Conservation (phyloP, 352 stramenopile genomes). For the Phytophthora agathidicida region DNA sequence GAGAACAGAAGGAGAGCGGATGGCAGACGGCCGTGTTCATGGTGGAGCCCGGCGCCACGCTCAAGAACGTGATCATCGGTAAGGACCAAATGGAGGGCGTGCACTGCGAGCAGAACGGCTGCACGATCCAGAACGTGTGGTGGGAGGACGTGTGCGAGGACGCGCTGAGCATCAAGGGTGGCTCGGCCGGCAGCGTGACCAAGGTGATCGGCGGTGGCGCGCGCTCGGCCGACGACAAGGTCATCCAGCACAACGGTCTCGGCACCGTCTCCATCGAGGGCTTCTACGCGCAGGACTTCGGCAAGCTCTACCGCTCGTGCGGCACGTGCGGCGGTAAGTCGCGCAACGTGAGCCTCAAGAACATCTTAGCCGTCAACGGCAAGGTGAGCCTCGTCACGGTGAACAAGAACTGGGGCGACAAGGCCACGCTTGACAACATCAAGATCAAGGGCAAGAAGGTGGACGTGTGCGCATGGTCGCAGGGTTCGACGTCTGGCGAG, state of each 20-base stretch:
- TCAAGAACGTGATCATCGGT: conserved; percentile 15
- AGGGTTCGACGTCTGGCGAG: conserved; percentile 16
- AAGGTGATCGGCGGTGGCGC: conserved; percentile 24
- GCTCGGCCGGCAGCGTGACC: conserved; percentile 17
- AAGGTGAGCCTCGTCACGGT: conserved; percentile 20
- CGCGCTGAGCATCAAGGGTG: conserved; percentile 33
- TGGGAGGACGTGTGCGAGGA: conserved; percentile 39
- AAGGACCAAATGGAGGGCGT: conserved; percentile 17
- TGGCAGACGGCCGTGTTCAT: conserved; percentile 28
- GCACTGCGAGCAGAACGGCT: conserved; percentile 29
- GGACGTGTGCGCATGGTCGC: conserved; percentile 18
- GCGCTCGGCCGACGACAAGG: conserved; percentile 14
- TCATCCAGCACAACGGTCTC: conserved; percentile 15
- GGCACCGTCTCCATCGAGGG: conserved; percentile 17
- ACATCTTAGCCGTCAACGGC: conserved; percentile 22
- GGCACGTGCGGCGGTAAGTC: conserved; percentile 10
- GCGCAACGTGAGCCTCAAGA: conserved; percentile 23
- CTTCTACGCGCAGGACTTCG: conserved; percentile 23
- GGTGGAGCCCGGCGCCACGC: conserved; percentile 17
- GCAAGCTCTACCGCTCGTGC: conserved; percentile 22
- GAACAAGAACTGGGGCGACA: conserved; percentile 21
- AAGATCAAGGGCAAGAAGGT: conserved; percentile 31
- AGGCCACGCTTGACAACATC: conserved; percentile 23
- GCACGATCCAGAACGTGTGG: conserved; percentile 41
- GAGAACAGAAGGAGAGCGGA: conserved; percentile 26